Evolutionary conservation across 495 filamentous ascomycete genomes (phyloP), one percentile per base, ranked within the genome.

Genomic region (Hypoxylon trugodes): DNA sequence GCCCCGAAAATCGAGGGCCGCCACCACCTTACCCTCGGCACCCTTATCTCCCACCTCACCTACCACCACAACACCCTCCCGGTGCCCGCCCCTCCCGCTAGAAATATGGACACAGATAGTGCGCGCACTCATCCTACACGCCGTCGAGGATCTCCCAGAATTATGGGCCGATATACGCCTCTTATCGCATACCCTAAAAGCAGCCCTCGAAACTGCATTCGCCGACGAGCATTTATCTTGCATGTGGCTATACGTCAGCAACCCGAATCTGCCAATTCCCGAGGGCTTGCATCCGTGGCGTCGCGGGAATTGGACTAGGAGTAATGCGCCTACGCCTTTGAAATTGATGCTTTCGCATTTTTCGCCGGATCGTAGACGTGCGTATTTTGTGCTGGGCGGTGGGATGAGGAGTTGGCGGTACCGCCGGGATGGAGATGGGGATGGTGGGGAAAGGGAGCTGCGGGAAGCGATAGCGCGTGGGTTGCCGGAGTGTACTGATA

Each of bases 101-200:
- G 61, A 64, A 40, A 58, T 64, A 38, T 64, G 61, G 61, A 64
- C 61, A 3, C 47, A 64, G 46, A 52, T 64, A 24, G 58, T 64
- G 61, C 61, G 52, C 7, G 26, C 22, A 4, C 15, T 64, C 0
- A 53, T 64, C 4, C 40, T 52, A n/a, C n/a, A n/a, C n/a, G n/a
- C n/a, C 40, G 21, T 30, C 46, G 46, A 52, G 9, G 61, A 64
- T 15, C 30, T 64, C 0, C 61, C 61, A 1, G 53, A 58, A 7
- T 46, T 51, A 3, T 64, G 61, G 61, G 25, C 25, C 5, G 28
- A 32, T 8, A 25, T 64, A 9, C 61, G 61, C 16, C 53, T 58
- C 7, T 46, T 58, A 3, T 64, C 61, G 7, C 61, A 58, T 35
- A 58, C 53, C 12, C 30, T 64, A 1, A 64, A 64, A 13, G 61